Percentiles rank a stretch among this genome's conserved stretches.
Evolutionary conservation across 148 eudicot species (phyloP).

Genomic region (Chenopodium berlandieri): DNA sequence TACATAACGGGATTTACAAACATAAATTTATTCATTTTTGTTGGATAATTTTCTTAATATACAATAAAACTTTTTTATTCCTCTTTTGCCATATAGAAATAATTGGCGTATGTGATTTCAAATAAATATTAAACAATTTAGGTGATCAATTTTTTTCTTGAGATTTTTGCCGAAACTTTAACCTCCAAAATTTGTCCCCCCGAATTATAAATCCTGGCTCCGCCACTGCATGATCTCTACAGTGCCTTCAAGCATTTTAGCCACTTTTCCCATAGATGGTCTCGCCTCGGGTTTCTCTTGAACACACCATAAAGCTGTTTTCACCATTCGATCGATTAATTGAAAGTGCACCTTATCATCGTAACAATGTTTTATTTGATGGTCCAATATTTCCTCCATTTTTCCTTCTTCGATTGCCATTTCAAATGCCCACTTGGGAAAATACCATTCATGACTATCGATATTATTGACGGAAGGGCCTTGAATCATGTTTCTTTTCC

Average conservation of each 20-base stretch:
- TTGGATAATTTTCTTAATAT: too few relatives aligned
- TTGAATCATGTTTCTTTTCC: slow-evolving; percentile 51
- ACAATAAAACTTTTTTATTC: too few relatives aligned
- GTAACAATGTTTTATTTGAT: slow-evolving; percentile 47
- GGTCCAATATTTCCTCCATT: slow-evolving; percentile 66
- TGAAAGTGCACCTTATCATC: slow-evolving; percentile 52
- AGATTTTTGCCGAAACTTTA: too few relatives aligned
- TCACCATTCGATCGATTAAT: slow-evolving; percentile 74
- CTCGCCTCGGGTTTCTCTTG: slow-evolving; percentile 77
- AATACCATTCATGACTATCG: slow-evolving; percentile 75
- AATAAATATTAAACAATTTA: too few relatives aligned
- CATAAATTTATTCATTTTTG: too few relatives aligned
- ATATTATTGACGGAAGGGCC: slow-evolving; percentile 31
- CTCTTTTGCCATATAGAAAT: too few relatives aligned
- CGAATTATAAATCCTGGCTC: too few relatives aligned
- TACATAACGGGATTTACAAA: too few relatives aligned
- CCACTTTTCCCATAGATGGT: slow-evolving; percentile 94
- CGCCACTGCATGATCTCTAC: slow-evolving; percentile 74
- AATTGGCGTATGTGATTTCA: too few relatives aligned
- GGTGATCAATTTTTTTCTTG: too few relatives aligned
- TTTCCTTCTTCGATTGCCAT: slow-evolving; percentile 61
- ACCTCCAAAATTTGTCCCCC: too few relatives aligned
- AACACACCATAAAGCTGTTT: slow-evolving; percentile 91
- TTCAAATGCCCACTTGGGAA: slow-evolving; percentile 80
- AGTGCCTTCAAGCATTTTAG: slow-evolving; percentile 91